Percentiles rank a stretch among this genome's conserved stretches.
Conservation (phyloP, 306 rosid genomes). For the Geum urbanum region DNA sequence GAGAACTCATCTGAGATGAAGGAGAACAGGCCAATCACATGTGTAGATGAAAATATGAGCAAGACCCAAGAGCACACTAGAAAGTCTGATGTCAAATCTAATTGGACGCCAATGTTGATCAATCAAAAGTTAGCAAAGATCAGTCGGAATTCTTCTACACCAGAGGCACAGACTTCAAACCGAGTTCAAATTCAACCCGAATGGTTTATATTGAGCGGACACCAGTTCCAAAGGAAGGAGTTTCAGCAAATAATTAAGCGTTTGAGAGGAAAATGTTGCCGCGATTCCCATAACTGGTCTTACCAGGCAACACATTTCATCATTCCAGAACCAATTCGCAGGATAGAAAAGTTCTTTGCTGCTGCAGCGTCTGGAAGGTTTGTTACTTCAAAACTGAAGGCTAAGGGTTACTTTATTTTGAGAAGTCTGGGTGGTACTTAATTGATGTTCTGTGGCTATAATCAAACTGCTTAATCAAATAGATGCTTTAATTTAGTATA, state of each 20-base stretch:
- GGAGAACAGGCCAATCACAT: conserved; percentile 56
- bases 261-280: conserved; percentile 73
- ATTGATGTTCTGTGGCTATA: neutral
- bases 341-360: conserved; percentile 91
- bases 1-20: conserved; percentile 39
- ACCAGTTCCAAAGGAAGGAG: conserved; percentile 70
- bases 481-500: conserved; percentile 8
- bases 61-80: conserved; percentile 24
- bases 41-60: conserved; percentile 26
- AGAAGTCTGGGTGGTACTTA: neutral
- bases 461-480: neutral
- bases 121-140: conserved; percentile 23
- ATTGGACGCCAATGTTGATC: conserved; percentile 25
- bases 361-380: conserved; percentile 98
- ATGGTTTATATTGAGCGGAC: conserved; percentile 72
- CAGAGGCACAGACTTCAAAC: conserved; percentile 25
- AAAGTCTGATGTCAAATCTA: conserved; percentile 30
- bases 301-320: conserved; percentile 94
- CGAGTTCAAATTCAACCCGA: conserved; percentile 41
- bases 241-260: conserved; percentile 65
- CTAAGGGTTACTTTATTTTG: neutral
- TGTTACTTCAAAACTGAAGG: neutral
- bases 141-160: conserved; percentile 20
- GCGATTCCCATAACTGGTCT: conserved; percentile 93
- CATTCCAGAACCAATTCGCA: conserved; percentile 66